A percentile compares a stretch with the other conserved stretches of the same genome.
phyloP scores from a whole-genome alignment of 2,329 filamentous ascomycete species.

The Elsinoe ampelina region DNA sequence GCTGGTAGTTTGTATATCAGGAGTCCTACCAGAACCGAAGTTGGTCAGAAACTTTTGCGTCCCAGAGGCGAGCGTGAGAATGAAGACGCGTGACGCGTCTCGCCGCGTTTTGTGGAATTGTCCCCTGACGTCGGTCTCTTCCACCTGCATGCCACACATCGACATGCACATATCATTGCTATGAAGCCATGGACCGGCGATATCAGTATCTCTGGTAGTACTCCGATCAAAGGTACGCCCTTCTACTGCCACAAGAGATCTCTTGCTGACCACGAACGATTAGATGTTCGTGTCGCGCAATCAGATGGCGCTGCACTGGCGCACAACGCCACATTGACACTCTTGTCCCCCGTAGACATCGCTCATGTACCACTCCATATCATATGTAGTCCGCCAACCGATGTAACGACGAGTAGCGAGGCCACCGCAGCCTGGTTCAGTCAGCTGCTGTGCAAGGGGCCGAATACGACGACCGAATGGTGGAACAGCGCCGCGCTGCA shows the following conservation, averaged over 20 bases:
- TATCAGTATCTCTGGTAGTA: neutral
- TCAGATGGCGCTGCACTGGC: neutral
- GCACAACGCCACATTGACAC: conserved; percentile 17
- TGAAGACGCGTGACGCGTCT: neutral
- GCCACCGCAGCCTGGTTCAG: conserved; percentile 34
- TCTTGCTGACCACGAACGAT: neutral
- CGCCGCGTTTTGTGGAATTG: too few species aligned
- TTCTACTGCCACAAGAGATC: too few species aligned
- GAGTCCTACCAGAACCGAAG: too few species aligned
- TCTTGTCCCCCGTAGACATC: conserved; percentile 33
- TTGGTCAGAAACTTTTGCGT: too few species aligned
- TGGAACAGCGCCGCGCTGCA: conserved; percentile 30
- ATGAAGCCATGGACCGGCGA: conserved; percentile 3
- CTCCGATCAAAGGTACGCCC: neutral
- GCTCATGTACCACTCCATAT: conserved; percentile 33
- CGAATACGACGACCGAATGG: conserved; percentile 15
- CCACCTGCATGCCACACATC: neutral
- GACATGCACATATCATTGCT: conserved; percentile 3
- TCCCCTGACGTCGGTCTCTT: too few species aligned
- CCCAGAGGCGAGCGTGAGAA: too few species aligned
- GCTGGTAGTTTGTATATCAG: too few species aligned
- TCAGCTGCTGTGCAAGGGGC: conserved; percentile 23
- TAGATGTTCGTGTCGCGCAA: neutral
- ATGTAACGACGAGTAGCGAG: conserved; percentile 29
- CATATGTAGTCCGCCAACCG: conserved; percentile 28